phyloP scores from a whole-genome alignment of 2,329 filamentous ascomycete genomes.

The Pseudonectria foliicola region DNA sequence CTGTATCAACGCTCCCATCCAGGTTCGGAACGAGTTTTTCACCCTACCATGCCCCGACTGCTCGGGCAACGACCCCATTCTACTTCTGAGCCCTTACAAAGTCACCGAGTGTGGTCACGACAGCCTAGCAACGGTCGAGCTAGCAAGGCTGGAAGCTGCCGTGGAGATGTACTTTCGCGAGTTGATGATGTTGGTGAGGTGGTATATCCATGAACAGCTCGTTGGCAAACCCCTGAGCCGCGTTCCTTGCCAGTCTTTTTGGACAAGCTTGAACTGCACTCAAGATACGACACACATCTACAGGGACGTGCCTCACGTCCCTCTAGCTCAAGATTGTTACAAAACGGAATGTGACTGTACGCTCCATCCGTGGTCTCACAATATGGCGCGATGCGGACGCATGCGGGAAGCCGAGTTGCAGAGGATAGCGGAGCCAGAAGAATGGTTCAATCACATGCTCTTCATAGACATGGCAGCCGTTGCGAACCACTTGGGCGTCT shows the following conservation, averaged over 20 bases:
- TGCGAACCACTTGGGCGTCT: no score
- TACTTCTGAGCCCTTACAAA: constrained; percentile 1
- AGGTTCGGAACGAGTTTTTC: constrained; percentile 9
- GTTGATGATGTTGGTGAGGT: no score
- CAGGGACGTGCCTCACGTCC: no score
- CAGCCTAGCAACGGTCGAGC: no score
- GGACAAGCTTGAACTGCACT: no score
- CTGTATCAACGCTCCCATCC: constrained; percentile 2
- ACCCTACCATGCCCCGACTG: constrained; percentile 8
- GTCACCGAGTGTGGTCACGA: background rate
- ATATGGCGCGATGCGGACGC: constrained; percentile 7
- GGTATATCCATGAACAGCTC: no score
- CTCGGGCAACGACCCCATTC: constrained; percentile 7
- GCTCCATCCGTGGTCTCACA: constrained; percentile 6
- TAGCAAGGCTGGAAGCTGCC: no score
- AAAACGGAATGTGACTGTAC: constrained; percentile 2
- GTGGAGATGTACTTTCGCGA: no score
- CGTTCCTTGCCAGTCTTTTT: background rate
- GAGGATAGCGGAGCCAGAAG: background rate
- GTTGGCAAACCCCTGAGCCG: background rate
- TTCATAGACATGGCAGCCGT: no score
- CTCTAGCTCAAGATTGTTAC: no score
- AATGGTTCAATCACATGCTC: constrained; percentile 2
- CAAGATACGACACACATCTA: no score
- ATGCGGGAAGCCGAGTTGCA: constrained; percentile 3